Conservation (phyloP, 2,329 filamentous ascomycete species). For the Colletotrichum theobromicola region DNA sequence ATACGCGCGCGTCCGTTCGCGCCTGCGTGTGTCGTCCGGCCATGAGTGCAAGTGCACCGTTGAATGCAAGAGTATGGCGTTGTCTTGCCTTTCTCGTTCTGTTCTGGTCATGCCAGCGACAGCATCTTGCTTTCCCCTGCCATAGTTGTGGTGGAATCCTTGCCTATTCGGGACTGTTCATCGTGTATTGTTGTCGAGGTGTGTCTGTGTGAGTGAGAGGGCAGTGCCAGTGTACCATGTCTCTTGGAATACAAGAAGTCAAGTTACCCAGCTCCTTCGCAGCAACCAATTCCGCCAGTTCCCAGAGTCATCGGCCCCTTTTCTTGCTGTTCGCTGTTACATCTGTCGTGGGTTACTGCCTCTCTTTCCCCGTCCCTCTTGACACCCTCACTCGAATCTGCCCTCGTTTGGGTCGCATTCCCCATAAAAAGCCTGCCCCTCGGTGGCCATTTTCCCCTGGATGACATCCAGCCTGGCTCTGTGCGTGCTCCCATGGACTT, state of each 20-base stretch:
- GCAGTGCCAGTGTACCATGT: not conserved
- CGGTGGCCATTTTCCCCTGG: not conserved
- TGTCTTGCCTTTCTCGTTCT: not conserved
- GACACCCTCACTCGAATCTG: not conserved
- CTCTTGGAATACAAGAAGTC: conserved; percentile 14
- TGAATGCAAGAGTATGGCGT: not conserved
- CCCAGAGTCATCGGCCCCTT: not conserved
- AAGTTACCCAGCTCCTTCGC: not conserved
- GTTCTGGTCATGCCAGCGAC: not conserved
- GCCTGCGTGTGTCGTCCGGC: not conserved
- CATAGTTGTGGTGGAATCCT: not conserved
- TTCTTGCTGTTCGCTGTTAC: not conserved
- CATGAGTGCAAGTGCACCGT: not conserved
- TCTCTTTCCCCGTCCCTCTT: not conserved
- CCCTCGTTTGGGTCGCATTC: not conserved
- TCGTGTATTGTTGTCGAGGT: not conserved
- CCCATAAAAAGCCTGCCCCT: conserved; percentile 12
- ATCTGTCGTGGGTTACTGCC: conserved; percentile 2
- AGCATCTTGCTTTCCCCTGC: not conserved
- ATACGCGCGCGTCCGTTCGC: not conserved
- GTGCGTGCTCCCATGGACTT: conserved; percentile 3
- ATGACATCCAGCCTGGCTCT: not conserved
- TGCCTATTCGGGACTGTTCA: not conserved
- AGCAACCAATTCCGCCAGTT: not conserved
- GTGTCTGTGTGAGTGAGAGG: conserved; percentile 3